Evolutionary conservation across 345 rosid genomes (phyloP).

Genomic region (Populus tremula): DNA sequence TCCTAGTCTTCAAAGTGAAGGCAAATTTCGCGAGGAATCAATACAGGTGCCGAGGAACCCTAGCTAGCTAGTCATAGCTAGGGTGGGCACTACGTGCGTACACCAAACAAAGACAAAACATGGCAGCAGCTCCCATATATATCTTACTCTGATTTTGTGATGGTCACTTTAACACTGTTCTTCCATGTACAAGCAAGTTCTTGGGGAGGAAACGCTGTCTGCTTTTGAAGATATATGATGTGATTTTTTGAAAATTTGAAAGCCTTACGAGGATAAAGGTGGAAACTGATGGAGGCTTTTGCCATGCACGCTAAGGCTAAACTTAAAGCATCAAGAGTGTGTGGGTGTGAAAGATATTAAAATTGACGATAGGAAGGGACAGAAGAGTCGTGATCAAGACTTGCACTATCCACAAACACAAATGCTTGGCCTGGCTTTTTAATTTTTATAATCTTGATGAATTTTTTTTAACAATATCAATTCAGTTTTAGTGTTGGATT

Average conservation of each 20-base stretch:
- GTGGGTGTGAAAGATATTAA: background rate
- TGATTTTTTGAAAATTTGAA: background rate
- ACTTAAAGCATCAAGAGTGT: background rate
- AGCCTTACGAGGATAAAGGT: background rate
- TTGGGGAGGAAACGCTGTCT: background rate
- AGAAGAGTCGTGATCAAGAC: background rate
- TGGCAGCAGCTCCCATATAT: background rate
- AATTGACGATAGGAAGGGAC: background rate
- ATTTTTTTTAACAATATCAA: background rate
- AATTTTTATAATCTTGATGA: background rate
- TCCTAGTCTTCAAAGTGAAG: conserved; percentile 5
- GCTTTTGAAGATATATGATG: background rate
- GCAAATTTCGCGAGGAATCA: conserved; percentile 1
- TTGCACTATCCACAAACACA: background rate
- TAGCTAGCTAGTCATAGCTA: background rate
- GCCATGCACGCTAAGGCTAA: background rate
- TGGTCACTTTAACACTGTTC: conserved; percentile 8
- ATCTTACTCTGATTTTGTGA: background rate
- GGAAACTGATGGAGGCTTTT: background rate
- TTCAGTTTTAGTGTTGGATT: background rate
- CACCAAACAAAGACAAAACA: too few relatives aligned
- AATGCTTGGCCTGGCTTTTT: background rate
- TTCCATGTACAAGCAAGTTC: background rate
- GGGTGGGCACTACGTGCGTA: background rate
- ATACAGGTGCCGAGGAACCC: background rate